Evolutionary conservation across 192 early-diverging fungal genomes (phyloP), one percentile per base, ranked within the genome.

Genomic region (Neocallimastix lanati): DNA sequence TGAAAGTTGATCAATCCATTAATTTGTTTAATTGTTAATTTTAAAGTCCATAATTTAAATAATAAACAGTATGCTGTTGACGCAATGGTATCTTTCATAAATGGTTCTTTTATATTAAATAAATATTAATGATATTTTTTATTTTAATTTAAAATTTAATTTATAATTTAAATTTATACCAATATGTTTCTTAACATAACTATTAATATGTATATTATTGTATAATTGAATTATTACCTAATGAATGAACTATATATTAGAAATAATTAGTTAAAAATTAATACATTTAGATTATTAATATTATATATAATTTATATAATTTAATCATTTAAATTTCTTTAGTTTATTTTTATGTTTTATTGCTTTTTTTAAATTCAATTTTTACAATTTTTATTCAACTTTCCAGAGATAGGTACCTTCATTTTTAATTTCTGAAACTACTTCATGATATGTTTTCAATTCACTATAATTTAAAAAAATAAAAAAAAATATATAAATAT

Each of bases 41-140:
- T 83, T 30, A 94, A 80, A 13, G 92, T 94, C 92, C 93, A 94
- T 29, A 95, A 86, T 82, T 95, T 95, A 84, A 90, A 95, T 28
- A 95, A 87, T 40, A 93, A 85, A 79, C 93, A 93, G 84, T 92
- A 95, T 0, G 94, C 93, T 28, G 94, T 94, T 13, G 91, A 92
- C 7, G 92, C 91, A 18, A 89, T 89, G 15, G 88, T 93, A 12
- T 91, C 92, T 79, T 92, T 93, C 35, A 95, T 81, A 82, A 93
- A 95, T 11, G 94, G 94, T 78, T 93, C 92, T 92, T 82, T 81
- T 58, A 28, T 21, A 16, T 29, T 28, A 15, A 18, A 76, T 25
- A 28, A 38, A 27, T 80, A 79, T 83, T 76, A 83, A 81, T 82
- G 15, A 84, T 80, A 12, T 79, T 79, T 13, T 78, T 77, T 28